Conservation (phyloP, 1,139 yeast species). For the Nakaseomyces bracarensis region DNA sequence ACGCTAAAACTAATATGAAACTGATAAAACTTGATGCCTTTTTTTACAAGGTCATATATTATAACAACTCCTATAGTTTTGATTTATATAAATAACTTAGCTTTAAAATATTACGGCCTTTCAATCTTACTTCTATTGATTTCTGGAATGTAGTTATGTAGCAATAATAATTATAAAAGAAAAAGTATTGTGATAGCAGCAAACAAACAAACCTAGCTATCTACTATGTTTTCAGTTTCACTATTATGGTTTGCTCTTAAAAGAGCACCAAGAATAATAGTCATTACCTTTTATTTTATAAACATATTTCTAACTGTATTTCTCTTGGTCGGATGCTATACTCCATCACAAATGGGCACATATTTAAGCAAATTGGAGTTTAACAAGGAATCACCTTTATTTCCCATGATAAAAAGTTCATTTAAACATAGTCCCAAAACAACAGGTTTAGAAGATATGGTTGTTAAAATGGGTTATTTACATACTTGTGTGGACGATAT, state of each 20-base stretch:
- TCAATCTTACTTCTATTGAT: no score
- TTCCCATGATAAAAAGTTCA: slow-evolving; percentile 21
- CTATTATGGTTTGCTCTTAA: slow-evolving; percentile 22
- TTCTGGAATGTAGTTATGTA: no score
- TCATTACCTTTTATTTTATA: slow-evolving; percentile 23
- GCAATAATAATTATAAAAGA: no score
- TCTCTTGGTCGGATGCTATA: slow-evolving; percentile 28
- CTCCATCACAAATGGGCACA: slow-evolving; percentile 22
- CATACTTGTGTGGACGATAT: slow-evolving; percentile 29
- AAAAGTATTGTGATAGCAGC: no score
- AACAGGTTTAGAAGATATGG: slow-evolving; percentile 22
- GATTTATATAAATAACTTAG: no score
- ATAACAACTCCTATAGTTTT: background rate
- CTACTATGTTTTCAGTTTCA: slow-evolving; percentile 3
- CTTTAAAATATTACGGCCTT: no score
- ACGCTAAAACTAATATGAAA: slow-evolving; percentile 2
- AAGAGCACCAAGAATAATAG: slow-evolving; percentile 26
- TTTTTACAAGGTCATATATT: background rate
- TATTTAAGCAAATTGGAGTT: slow-evolving; percentile 25
- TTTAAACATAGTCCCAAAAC: slow-evolving; percentile 17
- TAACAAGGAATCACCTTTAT: slow-evolving; percentile 25
- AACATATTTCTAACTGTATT: slow-evolving; percentile 26
- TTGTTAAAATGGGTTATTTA: slow-evolving; percentile 27
- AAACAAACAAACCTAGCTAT: background rate
- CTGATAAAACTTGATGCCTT: background rate